Evolutionary conservation across 345 rosid species (phyloP).

Genomic region (Triadica sebifera): DNA sequence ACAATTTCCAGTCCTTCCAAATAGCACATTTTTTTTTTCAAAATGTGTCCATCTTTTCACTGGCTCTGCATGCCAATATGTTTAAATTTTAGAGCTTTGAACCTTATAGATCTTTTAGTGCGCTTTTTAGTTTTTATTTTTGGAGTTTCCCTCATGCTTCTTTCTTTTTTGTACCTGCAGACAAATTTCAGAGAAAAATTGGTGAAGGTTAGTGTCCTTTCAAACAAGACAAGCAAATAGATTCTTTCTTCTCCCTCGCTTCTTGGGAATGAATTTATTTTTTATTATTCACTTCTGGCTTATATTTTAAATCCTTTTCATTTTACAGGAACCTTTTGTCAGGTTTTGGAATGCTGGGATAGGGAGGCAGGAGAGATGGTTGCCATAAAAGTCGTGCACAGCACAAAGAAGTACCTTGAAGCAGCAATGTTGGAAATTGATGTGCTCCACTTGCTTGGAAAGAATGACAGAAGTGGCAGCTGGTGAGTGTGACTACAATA

Average conservation of each 20-base stretch:
- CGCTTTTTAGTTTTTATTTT: constrained; percentile 1
- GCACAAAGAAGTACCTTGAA: constrained; percentile 60
- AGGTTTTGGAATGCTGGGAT: constrained; percentile 78
- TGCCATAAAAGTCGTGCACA: constrained; percentile 66
- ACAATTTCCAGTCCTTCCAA: not conserved
- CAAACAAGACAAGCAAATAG: too few relatives aligned
- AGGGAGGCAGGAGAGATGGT: constrained; percentile 58
- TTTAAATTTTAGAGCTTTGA: not conserved
- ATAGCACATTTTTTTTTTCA: not conserved
- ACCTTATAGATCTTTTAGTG: not conserved
- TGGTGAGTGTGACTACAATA: constrained; percentile 38
- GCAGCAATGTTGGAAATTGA: constrained; percentile 68
- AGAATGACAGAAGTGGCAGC: constrained; percentile 47
- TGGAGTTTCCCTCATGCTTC: not conserved
- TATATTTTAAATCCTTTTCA: constrained; percentile 4
- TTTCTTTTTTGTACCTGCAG: constrained; percentile 37
- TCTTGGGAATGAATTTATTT: not conserved
- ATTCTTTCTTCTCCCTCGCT: not conserved
- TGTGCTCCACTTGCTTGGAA: constrained; percentile 58
- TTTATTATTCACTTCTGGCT: not conserved
- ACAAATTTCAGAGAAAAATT: constrained; percentile 57
- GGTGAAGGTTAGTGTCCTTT: constrained; percentile 55
- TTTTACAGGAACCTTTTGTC: constrained; percentile 66
- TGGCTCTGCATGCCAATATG: not conserved
- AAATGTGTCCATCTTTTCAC: not conserved